Evolutionary conservation across 2,329 filamentous ascomycete species (phyloP), one percentile per base, ranked within the genome.

Genomic region (Colletotrichum liriopes): DNA sequence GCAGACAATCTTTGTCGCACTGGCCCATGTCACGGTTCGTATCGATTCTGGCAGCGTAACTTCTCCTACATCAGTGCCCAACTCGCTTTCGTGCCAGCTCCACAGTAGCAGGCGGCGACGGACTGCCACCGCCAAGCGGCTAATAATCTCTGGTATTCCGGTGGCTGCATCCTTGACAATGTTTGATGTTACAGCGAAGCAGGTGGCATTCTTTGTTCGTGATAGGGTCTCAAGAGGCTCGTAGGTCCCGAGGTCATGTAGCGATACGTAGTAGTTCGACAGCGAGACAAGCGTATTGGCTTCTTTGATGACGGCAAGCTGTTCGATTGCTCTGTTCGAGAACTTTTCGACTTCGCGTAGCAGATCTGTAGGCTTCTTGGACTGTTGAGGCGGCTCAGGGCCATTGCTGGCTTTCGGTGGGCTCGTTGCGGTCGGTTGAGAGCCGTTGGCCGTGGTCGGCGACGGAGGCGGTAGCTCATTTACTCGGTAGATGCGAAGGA

Each of bases 11-110:
- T 92, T 95, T 1, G 92, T 96, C 18, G 94, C 95, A 71, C 90
- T 95, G 8, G 94, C 93, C 96, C 96, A 99, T 2, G 94, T 97
- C 74, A 98, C 86, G 18, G 93, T 95, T 78, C 96, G 94, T 74
- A 98, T 93, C 29, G 93, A 91, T 78, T 96, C 96, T 43, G 94
- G 87, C 55, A 98, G 87, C 1, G 91, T 90, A 47, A 98, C 90
- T 83, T 98, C 96, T 37, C 86, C 86, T 0, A 92, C 90, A 43
- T 96, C 91, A 4, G 89, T 86, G 59, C 89, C 89, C 52, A 98
- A 87, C 84, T 98, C 96, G 86, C 95, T 96, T 80, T 98, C 95
- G 77, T 96, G 93, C 96, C 97, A 99, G 78, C 92, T 94, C 95
- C 96, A 99, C 67, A 98, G 84, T 73, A 98, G 82, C 64, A 99